These are phyloP conservation scores for Aechmea fasciata DNA, from an alignment of 176 grass and related monocot species.

Conservation along the genomic window DNA sequence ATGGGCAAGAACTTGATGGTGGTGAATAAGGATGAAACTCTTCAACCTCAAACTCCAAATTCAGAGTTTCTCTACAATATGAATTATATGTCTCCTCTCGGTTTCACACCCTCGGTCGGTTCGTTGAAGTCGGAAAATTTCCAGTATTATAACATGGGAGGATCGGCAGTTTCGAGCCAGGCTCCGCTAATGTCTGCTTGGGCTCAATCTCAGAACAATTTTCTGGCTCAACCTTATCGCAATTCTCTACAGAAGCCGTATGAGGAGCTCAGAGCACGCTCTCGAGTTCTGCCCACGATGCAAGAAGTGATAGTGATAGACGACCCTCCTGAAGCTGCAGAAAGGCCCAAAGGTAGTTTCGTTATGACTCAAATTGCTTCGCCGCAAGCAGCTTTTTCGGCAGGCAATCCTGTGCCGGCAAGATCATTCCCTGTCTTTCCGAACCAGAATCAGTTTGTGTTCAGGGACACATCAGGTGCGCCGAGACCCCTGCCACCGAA, in stretches of 20 bases:
- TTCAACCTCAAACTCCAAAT: constrained; percentile 41
- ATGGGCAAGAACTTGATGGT: constrained; percentile 96
- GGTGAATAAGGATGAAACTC: constrained; percentile 70
- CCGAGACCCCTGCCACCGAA: constrained; percentile 29
- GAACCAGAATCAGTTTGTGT: constrained; percentile 34
- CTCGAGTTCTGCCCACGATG: constrained; percentile 38
- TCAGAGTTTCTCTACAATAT: constrained; percentile 33
- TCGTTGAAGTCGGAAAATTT: background rate
- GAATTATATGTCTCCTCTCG: constrained; percentile 39
- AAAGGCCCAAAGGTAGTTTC: background rate
- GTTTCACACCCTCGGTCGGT: constrained; percentile 31
- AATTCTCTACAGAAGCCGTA: constrained; percentile 35
- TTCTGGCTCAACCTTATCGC: constrained; percentile 23
- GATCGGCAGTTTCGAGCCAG: constrained; percentile 34
- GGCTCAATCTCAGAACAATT: constrained; percentile 32
- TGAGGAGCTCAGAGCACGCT: constrained; percentile 23
- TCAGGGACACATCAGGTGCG: constrained; percentile 35
- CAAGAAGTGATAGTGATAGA: constrained; percentile 36
- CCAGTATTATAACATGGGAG: constrained; percentile 29
- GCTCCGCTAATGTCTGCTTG: constrained; percentile 21
- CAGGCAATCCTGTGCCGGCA: constrained; percentile 21
- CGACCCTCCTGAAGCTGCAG: constrained; percentile 34
- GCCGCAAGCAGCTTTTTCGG: constrained; percentile 18
- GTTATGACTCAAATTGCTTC: background rate
- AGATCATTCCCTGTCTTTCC: constrained; percentile 58